A percentile compares a stretch with the other conserved stretches of the same genome.
Conservation (phyloP, 140 eudicot species). For the Flaveria floridana region DNA sequence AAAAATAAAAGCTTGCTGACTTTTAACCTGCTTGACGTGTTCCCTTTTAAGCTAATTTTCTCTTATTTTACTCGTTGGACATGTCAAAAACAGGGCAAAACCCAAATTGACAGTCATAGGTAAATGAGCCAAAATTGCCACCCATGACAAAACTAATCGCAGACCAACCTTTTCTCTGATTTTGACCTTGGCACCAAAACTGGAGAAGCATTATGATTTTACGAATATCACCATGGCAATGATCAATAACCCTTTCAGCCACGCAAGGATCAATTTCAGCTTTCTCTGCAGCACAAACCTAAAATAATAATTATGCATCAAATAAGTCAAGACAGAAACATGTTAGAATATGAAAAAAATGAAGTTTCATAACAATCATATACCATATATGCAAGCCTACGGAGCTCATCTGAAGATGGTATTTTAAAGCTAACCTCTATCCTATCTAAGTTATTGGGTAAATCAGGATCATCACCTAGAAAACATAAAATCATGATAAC, state of each 20-base stretch:
- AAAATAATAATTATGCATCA: conserved; percentile 22
- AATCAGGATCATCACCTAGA: conserved; percentile 64
- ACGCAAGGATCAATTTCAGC: conserved; percentile 49
- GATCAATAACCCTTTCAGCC: conserved; percentile 52
- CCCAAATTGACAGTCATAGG: background rate
- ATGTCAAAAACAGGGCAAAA: background rate
- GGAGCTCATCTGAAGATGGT: conserved; percentile 74
- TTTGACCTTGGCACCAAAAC: conserved; percentile 95
- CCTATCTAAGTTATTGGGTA: conserved; percentile 77
- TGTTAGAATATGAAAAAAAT: conserved; percentile 11
- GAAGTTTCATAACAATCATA: conserved; percentile 11
- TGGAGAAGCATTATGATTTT: conserved; percentile 83
- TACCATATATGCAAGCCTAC: conserved; percentile 60
- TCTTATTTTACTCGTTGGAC: background rate
- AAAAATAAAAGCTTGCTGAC: too few relatives aligned
- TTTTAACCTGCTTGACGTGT: background rate
- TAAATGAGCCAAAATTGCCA: conserved; percentile 14
- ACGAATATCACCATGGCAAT: conserved; percentile 84
- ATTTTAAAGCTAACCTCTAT: conserved; percentile 56
- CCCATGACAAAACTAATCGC: background rate
- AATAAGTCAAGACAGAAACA: conserved; percentile 9
- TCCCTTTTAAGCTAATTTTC: background rate
- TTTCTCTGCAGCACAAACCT: conserved; percentile 79
- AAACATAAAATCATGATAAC: conserved; percentile 2
- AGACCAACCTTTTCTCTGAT: conserved; percentile 45